Evolutionary conservation across 2,329 filamentous ascomycete genomes (phyloP), one percentile per base, ranked within the genome.

Genomic region (Basipetospora chlamydospora): DNA sequence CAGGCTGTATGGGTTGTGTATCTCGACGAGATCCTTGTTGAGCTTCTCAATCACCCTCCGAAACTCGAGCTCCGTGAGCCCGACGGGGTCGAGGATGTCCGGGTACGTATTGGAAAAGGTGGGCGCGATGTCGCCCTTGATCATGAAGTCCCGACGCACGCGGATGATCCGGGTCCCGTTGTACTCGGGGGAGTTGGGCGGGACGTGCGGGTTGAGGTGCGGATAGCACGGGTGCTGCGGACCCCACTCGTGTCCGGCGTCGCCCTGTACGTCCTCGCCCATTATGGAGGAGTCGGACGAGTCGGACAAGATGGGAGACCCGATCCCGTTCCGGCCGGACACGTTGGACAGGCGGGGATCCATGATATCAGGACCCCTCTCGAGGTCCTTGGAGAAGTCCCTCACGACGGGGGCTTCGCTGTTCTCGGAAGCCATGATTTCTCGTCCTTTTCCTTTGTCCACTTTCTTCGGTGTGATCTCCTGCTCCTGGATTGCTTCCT

Each of bases 91-190:
- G 6, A 98, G 65, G 40, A 98, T 93, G 53, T 98, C 90, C 0
- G 90, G 90, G 49, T 98, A 98, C 3, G 95, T 66, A 49, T 96
- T 95, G 12, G 84, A 90, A 53, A 92, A 96, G 0, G 87, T 85
- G 0, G 90, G 90, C 2, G 87, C 88, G 20, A 94, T 63, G 55
- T 98, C 90, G 25, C 88, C 90, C 42, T 78, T 73, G 21, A 87
- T 58, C 59, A 96, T 78, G 82, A 87, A 98, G 57, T 98, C 90
- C 28, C 90, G 73, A 40, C 79, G 77, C 43, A 98, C 80, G 12
- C 90, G 79, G 49, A 98, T 95, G 44, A 98, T 82, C 39, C 88
- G 79, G 2, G 90, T 98, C 6, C 67, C 75, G 31, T 67, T 58
- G 50, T 84, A 84, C 44, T 92, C 75, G 11, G 72, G 66, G 6